Base-by-base conservation (phyloP, 805 yeast genomes). In the Candida berthetii region DNA sequence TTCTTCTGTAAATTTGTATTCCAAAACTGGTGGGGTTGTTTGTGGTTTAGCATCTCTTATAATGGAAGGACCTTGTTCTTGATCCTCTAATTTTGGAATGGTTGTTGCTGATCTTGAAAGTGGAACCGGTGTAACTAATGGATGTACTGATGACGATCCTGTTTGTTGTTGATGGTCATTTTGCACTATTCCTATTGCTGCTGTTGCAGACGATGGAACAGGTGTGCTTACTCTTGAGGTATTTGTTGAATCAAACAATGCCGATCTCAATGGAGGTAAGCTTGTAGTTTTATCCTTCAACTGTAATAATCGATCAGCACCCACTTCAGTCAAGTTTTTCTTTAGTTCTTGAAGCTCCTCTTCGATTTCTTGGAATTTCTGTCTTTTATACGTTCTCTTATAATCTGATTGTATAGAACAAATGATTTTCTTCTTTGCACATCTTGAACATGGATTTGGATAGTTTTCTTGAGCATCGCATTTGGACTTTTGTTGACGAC, bases 401-500 rank as follows among this genome's bases (percentile, higher is more conserved):
- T 85, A 91, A 51, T 82, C 93, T 14, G 85, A 73, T 52, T 87
- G 80, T 37, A 93, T 62, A 20, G 81, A 75, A 58, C 99, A 91
- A 15, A 68, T 68, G 3, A 84, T 66, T 7, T 78, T 76, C 54
- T 86, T 78, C 57, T 83, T 85, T 9, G 66, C 55, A 60, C 99
- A 93, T 46, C 96, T 69, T 0, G 91, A 69, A 54, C 99, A 93
- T 2, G 96, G 85, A 8, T 68, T 68, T 0, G 96, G 96, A 27
- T 80, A 76, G 39, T 68, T 71, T 44, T 78, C 89, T 48, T 72
- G 77, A 11, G 96, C 95, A 63, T 90, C 96, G 65, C 97, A 90
- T 53, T 80, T 78, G 29, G 89, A 82, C 63, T 93, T 93, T 60
- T 91, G 99, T 62, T 93, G 98, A 13, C 98, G 76, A 58, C 99